Conservation (phyloP, 768 basidiomycete genomes). For the Cyclocybe aegerita region DNA sequence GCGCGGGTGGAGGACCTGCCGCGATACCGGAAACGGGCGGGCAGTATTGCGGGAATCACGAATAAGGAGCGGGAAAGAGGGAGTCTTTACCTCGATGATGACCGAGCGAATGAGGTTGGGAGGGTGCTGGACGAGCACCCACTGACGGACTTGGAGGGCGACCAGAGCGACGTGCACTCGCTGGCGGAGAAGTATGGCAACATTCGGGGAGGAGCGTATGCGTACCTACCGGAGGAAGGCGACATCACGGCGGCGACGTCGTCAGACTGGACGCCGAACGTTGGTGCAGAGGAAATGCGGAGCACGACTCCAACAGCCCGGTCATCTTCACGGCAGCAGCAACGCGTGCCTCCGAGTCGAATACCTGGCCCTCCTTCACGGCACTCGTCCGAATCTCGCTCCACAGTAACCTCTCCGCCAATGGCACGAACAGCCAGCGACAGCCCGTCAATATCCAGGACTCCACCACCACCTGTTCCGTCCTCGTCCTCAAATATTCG, state of each 20-base stretch:
- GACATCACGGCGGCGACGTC: slow-evolving; percentile 19
- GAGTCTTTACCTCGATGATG: slow-evolving; percentile 71
- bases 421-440: slow-evolving; percentile 23
- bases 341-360: slow-evolving; percentile 30
- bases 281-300: slow-evolving; percentile 28
- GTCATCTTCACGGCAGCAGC: slow-evolving; percentile 29
- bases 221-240: slow-evolving; percentile 24
- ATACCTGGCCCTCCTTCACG: slow-evolving; percentile 43
- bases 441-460: slow-evolving; percentile 28
- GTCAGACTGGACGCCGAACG: slow-evolving; percentile 18
- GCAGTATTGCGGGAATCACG: slow-evolving; percentile 58
- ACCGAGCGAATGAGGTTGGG: slow-evolving; percentile 39
- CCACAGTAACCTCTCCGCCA: slow-evolving; percentile 39
- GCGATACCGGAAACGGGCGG: slow-evolving; percentile 57
- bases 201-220: slow-evolving; percentile 21
- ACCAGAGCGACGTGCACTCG: slow-evolving; percentile 42
- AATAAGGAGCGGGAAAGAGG: slow-evolving; percentile 54
- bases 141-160: slow-evolving; percentile 71
- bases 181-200: slow-evolving; percentile 24
- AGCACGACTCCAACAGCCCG: slow-evolving; percentile 44
- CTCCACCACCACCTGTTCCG: slow-evolving; percentile 29
- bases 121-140: slow-evolving; percentile 77
- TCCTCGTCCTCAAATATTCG: slow-evolving; percentile 10
- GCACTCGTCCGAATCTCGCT: slow-evolving; percentile 46
- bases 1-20: slow-evolving; percentile 19